Conservation (phyloP, 164 flowering plant species). For the Sextonia rubra region DNA sequence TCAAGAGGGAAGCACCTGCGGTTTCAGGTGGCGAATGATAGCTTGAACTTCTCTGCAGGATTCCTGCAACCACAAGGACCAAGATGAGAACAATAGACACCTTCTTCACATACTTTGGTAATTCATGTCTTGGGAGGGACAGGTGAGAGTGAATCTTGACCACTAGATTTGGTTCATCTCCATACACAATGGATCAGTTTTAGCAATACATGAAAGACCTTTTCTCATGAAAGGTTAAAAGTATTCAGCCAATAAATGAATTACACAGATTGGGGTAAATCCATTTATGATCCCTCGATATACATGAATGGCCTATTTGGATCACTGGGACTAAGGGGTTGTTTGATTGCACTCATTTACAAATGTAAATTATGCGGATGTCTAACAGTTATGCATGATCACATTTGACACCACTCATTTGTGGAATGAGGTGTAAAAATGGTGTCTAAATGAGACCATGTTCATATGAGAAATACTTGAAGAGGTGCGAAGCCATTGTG, state of each 20-base stretch:
- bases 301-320: neutral
- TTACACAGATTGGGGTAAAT: too few relatives aligned
- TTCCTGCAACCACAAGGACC: constrained; percentile 48
- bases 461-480: too few relatives aligned
- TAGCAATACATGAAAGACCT: neutral
- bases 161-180: neutral
- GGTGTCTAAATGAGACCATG: neutral
- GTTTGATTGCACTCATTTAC: too few relatives aligned
- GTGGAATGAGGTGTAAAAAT: too few relatives aligned
- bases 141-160: neutral
- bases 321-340: neutral
- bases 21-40: constrained; percentile 69
- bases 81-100: constrained; percentile 8
- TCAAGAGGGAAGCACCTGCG: constrained; percentile 67
- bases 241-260: too few relatives aligned
- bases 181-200: neutral
- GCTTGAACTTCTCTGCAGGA: constrained; percentile 90
- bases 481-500: too few relatives aligned
- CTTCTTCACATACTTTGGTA: neutral
- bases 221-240: too few relatives aligned
- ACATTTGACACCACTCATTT: neutral
- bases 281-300: too few relatives aligned
- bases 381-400: neutral
- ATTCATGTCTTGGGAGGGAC: neutral
- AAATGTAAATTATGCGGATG: too few relatives aligned